Evolutionary conservation across 169 alveolate species (phyloP).

Genomic region (Cryptosporidium bovis): DNA sequence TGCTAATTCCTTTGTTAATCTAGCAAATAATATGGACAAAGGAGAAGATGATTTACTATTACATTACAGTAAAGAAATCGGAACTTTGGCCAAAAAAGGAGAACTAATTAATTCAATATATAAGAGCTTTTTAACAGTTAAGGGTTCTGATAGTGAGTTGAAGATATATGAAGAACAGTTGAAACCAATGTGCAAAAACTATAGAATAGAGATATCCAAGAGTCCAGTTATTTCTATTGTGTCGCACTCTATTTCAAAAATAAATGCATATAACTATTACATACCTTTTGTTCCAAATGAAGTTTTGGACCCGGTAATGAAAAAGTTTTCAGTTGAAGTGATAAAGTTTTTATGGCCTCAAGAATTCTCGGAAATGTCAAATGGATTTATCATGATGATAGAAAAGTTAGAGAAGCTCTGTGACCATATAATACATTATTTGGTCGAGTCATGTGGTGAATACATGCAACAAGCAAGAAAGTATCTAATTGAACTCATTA

Average conservation of each 20-base stretch:
- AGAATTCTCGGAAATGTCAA: slow-evolving; percentile 49
- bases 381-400: slow-evolving; percentile 35
- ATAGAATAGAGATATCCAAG: slow-evolving; percentile 35
- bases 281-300: slow-evolving; percentile 59
- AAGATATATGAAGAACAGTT: slow-evolving; percentile 70
- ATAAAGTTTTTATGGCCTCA: slow-evolving; percentile 56
- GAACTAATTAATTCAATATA: slow-evolving; percentile 54
- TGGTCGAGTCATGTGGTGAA: slow-evolving; percentile 36
- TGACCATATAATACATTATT: slow-evolving; percentile 1
- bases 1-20: slow-evolving; percentile 47
- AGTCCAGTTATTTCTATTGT: slow-evolving; percentile 67
- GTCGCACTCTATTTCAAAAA: slow-evolving; percentile 22
- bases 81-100: slow-evolving; percentile 33
- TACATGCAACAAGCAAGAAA: slow-evolving; percentile 29
- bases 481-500: slow-evolving; percentile 39
- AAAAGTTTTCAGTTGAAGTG: slow-evolving; percentile 44
- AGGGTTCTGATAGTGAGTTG: slow-evolving; percentile 47
- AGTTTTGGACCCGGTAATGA: slow-evolving; percentile 57
- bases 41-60: slow-evolving; percentile 46
- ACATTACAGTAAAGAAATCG: slow-evolving; percentile 43
- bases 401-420: slow-evolving; percentile 35
- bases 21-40: slow-evolving; percentile 16
- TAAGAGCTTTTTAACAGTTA: slow-evolving; percentile 44
- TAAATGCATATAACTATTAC: slow-evolving; percentile 53
- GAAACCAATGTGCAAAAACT: slow-evolving; percentile 45